Conservation (phyloP, 257 asterid species). For the Nicotiana benthamiana region DNA sequence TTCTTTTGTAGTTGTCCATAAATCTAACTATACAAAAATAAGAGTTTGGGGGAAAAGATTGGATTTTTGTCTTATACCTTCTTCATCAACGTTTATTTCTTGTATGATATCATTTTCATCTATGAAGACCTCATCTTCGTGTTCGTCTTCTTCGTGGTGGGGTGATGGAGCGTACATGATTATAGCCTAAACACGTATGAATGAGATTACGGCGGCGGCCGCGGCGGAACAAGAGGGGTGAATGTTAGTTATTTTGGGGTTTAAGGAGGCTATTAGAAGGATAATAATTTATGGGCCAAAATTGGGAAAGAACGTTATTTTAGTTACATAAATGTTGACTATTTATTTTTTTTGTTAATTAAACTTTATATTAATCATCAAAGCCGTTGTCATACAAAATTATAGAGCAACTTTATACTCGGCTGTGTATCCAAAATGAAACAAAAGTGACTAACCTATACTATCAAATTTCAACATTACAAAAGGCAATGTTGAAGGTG, state of each 20-base stretch:
- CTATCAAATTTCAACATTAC: too few species aligned
- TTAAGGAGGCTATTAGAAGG: neutral
- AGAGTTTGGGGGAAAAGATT: neutral
- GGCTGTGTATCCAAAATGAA: too few species aligned
- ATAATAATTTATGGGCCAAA: neutral
- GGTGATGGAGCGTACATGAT: constrained; percentile 9
- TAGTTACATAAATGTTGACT: too few species aligned
- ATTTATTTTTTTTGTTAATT: too few species aligned
- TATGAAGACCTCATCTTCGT: constrained; percentile 36
- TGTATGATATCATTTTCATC: constrained; percentile 60
- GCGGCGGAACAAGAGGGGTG: neutral
- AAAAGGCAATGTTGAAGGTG: too few species aligned
- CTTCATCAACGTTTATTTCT: constrained; percentile 66
- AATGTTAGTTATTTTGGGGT: neutral
- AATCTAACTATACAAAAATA: neutral
- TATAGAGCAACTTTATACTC: too few species aligned
- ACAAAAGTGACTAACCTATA: too few species aligned
- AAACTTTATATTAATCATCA: too few species aligned
- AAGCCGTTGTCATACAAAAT: too few species aligned
- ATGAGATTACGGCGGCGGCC: neutral
- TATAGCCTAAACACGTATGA: neutral
- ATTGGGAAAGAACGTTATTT: neutral
- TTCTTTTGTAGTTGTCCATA: neutral
- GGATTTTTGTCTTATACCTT: constrained; percentile 31
- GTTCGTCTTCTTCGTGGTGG: constrained; percentile 25